Base-by-base conservation (phyloP, 495 filamentous ascomycete species). In the Filosporella fistucella region DNA sequence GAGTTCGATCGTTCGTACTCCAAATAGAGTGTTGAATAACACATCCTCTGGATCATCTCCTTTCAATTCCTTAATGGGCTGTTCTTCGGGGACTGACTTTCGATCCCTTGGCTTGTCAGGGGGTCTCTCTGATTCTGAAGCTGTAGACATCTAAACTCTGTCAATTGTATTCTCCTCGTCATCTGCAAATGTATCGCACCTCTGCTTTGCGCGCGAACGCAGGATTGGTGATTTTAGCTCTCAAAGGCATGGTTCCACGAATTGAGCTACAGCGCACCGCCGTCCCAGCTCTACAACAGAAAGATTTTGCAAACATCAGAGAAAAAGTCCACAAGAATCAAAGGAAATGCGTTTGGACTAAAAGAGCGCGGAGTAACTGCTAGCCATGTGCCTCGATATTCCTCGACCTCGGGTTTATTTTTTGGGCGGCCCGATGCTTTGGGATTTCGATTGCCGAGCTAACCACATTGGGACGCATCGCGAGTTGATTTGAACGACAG, bases 1-100 rank as follows among this genome's bases (percentile, higher is more conserved):
- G 49, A 98, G 86, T 69, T 95, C 87, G 60, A 98, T 84, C 57
- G 85, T 88, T 43, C 93, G 88, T 29, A 97, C 74, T 42, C 91
- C 93, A 70, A 93, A 93, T 57, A 83, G 72, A 48, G 81, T 83
- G 62, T 80, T 78, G 78, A 98, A 97, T 38, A 95, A 70, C 46
- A 98, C 93, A 77, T 98, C 94, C 52, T 90, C 82, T 55, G 85
- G 80, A 14, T 89, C 84, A 68, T 96, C 86, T 28, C 71, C 77
- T 22, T 71, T 66, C 21, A 74, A 63, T 52, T 83, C 77, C 63
- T 71, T 78, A 42, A 72, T 68, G 7, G n/a, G n/a, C n/a, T 41
- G 16, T 69, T 63, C 35, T 61, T 54, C 34, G 67, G 60, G 22
- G 16, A 55, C 16, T 23, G 28, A 5, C 11, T 24, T 29, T 8